Evolutionary conservation across 805 yeast genomes (phyloP), one percentile per base, ranked within the genome.

Genomic region (Kurtzmaniella cleridarum): DNA sequence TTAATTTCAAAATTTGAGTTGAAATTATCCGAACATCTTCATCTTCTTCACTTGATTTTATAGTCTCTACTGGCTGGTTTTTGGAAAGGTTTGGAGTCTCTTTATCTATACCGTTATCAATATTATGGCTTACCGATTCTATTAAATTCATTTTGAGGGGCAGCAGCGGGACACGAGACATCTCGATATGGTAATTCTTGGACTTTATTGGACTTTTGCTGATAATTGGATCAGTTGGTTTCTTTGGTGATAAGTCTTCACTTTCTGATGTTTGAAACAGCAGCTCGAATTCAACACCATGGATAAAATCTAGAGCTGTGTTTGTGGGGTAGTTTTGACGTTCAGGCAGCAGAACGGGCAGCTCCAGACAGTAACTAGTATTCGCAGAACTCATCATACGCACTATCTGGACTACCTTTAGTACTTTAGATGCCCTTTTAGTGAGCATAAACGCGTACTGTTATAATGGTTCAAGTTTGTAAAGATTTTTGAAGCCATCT

Each of bases 221-320:
- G 6, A 20, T 20, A 6, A 24, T n/a, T 33, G 15, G 18, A 9
- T 33, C 24, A 29, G 36, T n/a, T 31, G 16, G 24, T 12, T 33
- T 12, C 7, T 26, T n/a, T 30, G 23, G 16, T 5, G 18, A 20
- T 8, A 20, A 20, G 7, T 5, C 7, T 8, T 20, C 24, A 20
- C 24, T 8, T 20, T 20, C 27, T n/a, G 9, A 16, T 23, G 36
- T 30, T 5, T 16, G 17, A 6, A 31, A 14, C 32, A 16, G 37
- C 34, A 26, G 16, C 26, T 32, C 3, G 27, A 36, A 13, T 45
- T 16, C 30, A 40, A 42, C 7, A 38, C 39, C 8, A 29, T 15
- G 3, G 9, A 18, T 10, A 45, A 47, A 26, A 15, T 47, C 2
- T 34, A 45, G 15, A 35, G 32, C 10, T 35, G 34, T 35, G 14